phyloP scores from a whole-genome alignment of 371 early-diverging fungal species.

The Nematocida sp. region DNA sequence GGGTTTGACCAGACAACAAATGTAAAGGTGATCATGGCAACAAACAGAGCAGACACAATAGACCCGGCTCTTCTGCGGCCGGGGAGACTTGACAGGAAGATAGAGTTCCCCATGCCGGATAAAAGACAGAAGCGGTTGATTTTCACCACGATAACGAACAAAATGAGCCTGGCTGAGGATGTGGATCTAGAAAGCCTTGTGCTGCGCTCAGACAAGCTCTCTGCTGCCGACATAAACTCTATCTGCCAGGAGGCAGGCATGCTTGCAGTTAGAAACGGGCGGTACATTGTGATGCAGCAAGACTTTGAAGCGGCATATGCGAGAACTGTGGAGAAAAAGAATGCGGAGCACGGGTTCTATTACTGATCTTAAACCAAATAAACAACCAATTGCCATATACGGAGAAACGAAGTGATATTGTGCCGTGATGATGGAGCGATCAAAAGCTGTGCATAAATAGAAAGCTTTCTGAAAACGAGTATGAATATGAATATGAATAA shows the following conservation, averaged over 20 bases:
- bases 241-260: slow-evolving; percentile 99
- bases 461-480: too few species aligned
- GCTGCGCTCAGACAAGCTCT: slow-evolving; percentile 88
- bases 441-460: too few species aligned
- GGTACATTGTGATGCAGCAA: slow-evolving; percentile 87
- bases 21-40: slow-evolving; percentile 99
- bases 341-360: slow-evolving; percentile 57
- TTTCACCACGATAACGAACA: slow-evolving; percentile 85
- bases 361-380: slow-evolving; percentile 53
- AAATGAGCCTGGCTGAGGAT: slow-evolving; percentile 94
- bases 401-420: background rate
- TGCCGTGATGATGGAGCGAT: too few species aligned
- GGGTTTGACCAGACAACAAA: slow-evolving; percentile 90
- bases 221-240: slow-evolving; percentile 95
- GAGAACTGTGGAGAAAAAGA: slow-evolving; percentile 60
- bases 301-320: slow-evolving; percentile 86
- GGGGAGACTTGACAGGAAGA: slow-evolving; percentile 93
- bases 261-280: slow-evolving; percentile 91
- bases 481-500: background rate
- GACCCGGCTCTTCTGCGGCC: slow-evolving; percentile 91
- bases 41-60: slow-evolving; percentile 93
- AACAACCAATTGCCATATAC: background rate
- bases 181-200: slow-evolving; percentile 97
- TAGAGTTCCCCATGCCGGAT: slow-evolving; percentile 81
- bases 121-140: slow-evolving; percentile 96